phyloP scores from a whole-genome alignment of 2,329 filamentous ascomycete genomes.

The Xylaria sp. region DNA sequence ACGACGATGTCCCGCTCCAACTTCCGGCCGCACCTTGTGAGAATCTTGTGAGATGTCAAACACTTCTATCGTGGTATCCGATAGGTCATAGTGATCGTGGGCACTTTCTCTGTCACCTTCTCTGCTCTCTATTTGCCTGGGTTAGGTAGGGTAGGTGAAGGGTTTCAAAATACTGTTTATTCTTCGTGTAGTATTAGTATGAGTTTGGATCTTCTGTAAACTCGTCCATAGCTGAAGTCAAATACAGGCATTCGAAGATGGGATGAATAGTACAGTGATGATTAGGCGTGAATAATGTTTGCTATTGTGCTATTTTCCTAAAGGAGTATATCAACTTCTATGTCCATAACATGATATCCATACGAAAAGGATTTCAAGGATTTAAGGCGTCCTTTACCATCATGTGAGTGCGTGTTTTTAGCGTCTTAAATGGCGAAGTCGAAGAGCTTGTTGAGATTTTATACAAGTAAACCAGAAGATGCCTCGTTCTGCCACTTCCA shows the following conservation, averaged over 20 bases:
- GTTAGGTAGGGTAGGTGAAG: neutral
- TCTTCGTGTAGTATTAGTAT: neutral
- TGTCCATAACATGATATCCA: neutral
- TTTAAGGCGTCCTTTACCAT: neutral
- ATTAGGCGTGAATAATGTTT: neutral
- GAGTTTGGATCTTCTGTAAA: neutral
- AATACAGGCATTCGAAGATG: neutral
- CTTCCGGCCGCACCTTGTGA: slow-evolving; percentile 10
- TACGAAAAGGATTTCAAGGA: neutral
- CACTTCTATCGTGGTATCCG: neutral
- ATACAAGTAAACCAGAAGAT: neutral
- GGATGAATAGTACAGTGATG: neutral
- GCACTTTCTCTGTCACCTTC: neutral
- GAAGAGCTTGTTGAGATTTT: neutral
- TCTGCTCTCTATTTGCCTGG: neutral
- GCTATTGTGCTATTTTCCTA: neutral
- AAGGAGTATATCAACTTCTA: neutral
- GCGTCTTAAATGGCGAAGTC: neutral
- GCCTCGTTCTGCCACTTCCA: neutral
- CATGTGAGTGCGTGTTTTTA: neutral
- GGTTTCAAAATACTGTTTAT: neutral
- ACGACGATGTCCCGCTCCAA: slow-evolving; percentile 40
- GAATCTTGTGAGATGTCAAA: neutral
- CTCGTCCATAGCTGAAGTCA: neutral
- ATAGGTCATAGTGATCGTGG: neutral